These are phyloP conservation scores for Leccinum subtestaceum DNA, from an alignment of 768 basidiomycete species.

Conservation along the genomic window DNA sequence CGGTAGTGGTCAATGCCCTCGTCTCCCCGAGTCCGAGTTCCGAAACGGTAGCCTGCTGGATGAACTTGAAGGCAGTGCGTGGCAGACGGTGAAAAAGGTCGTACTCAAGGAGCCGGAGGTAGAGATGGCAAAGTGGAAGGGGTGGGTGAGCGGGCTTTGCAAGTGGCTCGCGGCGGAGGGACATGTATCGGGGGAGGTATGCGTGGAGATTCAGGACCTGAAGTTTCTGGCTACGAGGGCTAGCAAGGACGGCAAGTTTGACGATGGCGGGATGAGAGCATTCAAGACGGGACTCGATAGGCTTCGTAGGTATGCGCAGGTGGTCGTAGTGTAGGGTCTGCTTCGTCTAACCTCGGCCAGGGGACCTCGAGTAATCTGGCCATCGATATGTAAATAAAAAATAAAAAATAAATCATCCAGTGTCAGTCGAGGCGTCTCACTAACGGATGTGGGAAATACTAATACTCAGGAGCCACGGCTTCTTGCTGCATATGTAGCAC, in stretches of 20 bases:
- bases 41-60: neutral
- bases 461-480: too few relatives aligned
- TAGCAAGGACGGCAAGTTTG: neutral
- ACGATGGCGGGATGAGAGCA: neutral
- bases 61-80: constrained; percentile 6
- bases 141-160: constrained; percentile 14
- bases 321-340: neutral
- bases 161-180: constrained; percentile 21
- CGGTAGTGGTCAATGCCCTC: neutral
- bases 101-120: constrained; percentile 10
- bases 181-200: constrained; percentile 6
- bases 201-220: constrained; percentile 8
- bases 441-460: too few relatives aligned
- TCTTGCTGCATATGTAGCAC: too few relatives aligned
- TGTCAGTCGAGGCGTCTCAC: too few relatives aligned
- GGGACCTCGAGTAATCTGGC: neutral
- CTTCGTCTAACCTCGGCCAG: neutral
- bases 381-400: too few relatives aligned
- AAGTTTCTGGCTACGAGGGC: neutral
- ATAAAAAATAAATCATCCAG: too few relatives aligned
- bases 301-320: constrained; percentile 12
- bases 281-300: constrained; percentile 10
- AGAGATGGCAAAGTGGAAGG: constrained; percentile 10
- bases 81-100: constrained; percentile 6
- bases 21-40: neutral